Evolutionary conservation across 2,329 filamentous ascomycete genomes (phyloP), one percentile per base, ranked within the genome.

Genomic region (Coleophoma eucalyptorum): DNA sequence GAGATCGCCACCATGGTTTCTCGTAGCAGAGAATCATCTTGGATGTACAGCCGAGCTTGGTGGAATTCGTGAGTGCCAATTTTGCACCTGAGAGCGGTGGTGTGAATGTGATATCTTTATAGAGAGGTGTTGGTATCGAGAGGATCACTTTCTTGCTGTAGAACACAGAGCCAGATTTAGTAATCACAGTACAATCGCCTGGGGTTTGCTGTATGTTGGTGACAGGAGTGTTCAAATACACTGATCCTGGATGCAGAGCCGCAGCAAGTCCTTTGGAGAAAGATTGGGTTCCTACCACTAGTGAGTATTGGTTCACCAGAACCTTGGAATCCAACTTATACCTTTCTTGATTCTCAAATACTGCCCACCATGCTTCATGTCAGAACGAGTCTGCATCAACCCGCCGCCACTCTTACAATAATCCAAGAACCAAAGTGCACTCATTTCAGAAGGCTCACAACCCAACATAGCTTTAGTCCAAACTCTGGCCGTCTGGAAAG

Each of bases 391-490:
- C 42, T 72, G 66, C 51, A 77, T 51, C 3, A 83, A 64, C 0
- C 81, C 80, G 4, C 73, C 73, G 3, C 76, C 76, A 11, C 69
- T 72, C 55, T 73, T 75, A 68, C 74, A 77, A 64, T 83, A 81
- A 57, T 79, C 69, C 19, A 84, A 66, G 56, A 83, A 80, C 58
- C 67, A 82, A 1, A 78, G 60, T 0, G 79, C 78, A 6, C 71
- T 75, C 4, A 80, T 58, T 12, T 81, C 76, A 1, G 49, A 52
- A 0, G 78, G 71, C 33, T 80, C 75, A 1, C 72, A 32, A 2
- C 79, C 79, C 2, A 80, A 63, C 72, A 78, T 76, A 1, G 72
- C 77, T 0, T 74, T 67, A 0, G 72, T 72, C 68, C 76, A 79
- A 3, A 79, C 58, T 3, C 58, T 69, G 1, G 70, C 69, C 0